Conservation (phyloP, 176 grass and related monocot species). For the Carex pumila region DNA sequence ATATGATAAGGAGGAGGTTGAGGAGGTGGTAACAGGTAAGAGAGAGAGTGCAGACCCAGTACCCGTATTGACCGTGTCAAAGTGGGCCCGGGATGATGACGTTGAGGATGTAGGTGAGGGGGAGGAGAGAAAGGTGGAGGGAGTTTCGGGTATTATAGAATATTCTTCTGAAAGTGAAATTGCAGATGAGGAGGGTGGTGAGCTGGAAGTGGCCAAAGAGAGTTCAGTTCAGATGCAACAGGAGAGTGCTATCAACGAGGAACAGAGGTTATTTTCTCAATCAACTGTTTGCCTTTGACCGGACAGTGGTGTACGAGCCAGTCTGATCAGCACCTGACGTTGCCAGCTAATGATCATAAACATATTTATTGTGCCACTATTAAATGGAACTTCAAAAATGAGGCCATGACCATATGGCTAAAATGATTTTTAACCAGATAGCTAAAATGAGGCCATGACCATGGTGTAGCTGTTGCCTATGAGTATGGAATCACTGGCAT, state of each 20-base stretch:
- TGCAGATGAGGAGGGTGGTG: conserved; percentile 40
- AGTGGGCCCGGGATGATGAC: conserved; percentile 91
- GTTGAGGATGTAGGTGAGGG: conserved; percentile 54
- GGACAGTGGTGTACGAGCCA: background rate
- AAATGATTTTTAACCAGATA: background rate
- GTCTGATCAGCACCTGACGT: background rate
- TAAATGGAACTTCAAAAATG: background rate
- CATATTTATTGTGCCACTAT: background rate
- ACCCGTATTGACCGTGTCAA: conserved; percentile 80
- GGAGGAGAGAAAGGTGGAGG: conserved; percentile 27
- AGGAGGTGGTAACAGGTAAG: background rate
- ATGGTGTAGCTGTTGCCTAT: background rate
- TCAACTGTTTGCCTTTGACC: background rate
- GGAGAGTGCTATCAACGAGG: conserved; percentile 72
- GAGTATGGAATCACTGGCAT: background rate
- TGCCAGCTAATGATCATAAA: background rate
- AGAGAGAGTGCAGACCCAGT: conserved; percentile 38
- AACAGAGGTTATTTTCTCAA: conserved; percentile 45
- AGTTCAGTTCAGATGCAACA: conserved; percentile 31
- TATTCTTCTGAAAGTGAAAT: conserved; percentile 97
- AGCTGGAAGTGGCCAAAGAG: conserved; percentile 23
- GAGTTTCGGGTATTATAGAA: conserved; percentile 58
- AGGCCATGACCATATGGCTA: background rate
- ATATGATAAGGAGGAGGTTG: conserved; percentile 7
- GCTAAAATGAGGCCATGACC: background rate